Conservation (phyloP, 1,284 basidiomycete genomes). For the Moesziomyces globuligerus region DNA sequence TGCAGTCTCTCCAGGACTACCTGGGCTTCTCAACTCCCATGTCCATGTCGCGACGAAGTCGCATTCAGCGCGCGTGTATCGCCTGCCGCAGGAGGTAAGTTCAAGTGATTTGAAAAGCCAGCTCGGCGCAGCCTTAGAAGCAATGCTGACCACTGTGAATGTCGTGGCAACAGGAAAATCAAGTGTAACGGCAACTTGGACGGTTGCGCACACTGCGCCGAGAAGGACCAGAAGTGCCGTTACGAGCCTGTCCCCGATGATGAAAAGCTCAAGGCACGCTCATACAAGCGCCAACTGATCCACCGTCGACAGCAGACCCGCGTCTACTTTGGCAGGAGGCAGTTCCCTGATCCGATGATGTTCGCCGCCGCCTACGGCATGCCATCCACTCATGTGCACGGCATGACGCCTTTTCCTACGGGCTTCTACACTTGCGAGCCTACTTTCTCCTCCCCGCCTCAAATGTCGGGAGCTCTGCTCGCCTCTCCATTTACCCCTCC, state of each 20-base stretch:
- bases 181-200: constrained; percentile 17
- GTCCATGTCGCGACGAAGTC: constrained; percentile 12
- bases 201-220: constrained; percentile 10
- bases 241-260: constrained; percentile 22
- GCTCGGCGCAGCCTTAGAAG: no score
- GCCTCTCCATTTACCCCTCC: constrained; percentile 2
- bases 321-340: constrained; percentile 7
- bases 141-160: no score
- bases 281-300: constrained; percentile 20
- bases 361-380: not conserved
- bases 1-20: not conserved
- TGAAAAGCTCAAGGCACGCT: constrained; percentile 26
- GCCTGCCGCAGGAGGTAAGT: constrained; percentile 23
- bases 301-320: constrained; percentile 12
- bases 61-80: constrained; percentile 15
- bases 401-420: not conserved
- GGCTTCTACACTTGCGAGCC: constrained; percentile 2
- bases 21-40: not conserved
- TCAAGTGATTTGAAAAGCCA: no score
- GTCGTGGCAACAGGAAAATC: constrained; percentile 6
- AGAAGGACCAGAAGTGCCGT: constrained; percentile 9
- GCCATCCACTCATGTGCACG: not conserved
- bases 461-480: not conserved
- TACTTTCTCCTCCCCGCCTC: not conserved
- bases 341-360: not conserved